These are phyloP conservation scores for Volvox reticuliferus DNA, from an alignment of 139 green algal species.

Conservation along the genomic window DNA sequence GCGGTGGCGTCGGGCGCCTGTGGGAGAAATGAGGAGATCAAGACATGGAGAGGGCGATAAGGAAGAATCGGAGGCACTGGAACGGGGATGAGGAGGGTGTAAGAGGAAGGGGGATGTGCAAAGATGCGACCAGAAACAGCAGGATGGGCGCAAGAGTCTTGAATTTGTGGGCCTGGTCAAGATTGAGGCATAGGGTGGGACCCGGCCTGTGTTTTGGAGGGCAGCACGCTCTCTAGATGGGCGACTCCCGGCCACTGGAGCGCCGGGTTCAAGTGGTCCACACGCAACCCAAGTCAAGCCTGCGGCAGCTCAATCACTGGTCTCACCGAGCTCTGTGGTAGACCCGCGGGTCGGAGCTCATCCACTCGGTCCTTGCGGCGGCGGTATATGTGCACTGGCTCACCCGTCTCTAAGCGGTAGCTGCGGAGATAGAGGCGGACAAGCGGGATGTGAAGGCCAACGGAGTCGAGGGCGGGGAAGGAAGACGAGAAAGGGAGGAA, in stretches of 20 bases:
- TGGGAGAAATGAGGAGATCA: not conserved
- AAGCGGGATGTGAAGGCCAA: not conserved
- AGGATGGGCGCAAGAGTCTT: too few relatives aligned
- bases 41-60: not conserved
- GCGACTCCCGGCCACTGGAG: too few relatives aligned
- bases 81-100: not conserved
- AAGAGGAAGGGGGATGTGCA: not conserved
- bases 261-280: too few relatives aligned
- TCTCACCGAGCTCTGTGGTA: conserved; percentile 11
- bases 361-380: conserved; percentile 34
- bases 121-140: too few relatives aligned
- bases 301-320: too few relatives aligned
- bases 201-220: too few relatives aligned
- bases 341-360: conserved; percentile 22
- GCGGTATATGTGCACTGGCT: conserved; percentile 36
- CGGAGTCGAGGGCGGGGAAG: not conserved
- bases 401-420: conserved; percentile 7
- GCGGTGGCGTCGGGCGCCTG: conserved; percentile 38
- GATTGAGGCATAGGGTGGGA: too few relatives aligned
- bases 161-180: too few relatives aligned
- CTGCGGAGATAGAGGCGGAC: not conserved
- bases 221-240: too few relatives aligned
- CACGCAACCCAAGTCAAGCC: too few relatives aligned
- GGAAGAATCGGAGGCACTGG: not conserved
- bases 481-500: not conserved